Percentiles rank a stretch among this genome's conserved stretches.
Conservation (phyloP, 2,329 filamentous ascomycete species). For the Furcasterigmium furcatum region DNA sequence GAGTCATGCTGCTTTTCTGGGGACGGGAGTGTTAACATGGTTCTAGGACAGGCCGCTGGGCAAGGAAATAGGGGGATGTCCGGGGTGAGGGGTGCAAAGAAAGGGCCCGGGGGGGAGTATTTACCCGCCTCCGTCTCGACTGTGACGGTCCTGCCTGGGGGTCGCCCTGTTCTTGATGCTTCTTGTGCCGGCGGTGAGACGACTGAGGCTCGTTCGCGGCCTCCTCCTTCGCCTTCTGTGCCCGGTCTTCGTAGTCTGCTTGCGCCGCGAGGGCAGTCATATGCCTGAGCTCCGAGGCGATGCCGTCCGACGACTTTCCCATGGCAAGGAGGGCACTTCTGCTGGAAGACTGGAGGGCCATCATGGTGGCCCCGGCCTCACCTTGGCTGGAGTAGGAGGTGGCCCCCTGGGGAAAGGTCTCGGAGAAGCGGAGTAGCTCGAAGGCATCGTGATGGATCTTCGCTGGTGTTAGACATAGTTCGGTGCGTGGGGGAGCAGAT, state of each 20-base stretch:
- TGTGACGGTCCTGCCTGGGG: neutral
- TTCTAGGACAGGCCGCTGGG: neutral
- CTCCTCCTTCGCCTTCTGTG: too few relatives aligned
- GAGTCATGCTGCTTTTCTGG: slow-evolving; percentile 17
- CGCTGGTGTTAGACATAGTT: neutral
- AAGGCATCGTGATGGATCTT: neutral
- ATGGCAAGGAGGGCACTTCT: neutral
- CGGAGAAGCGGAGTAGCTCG: neutral
- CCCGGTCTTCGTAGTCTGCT: too few relatives aligned
- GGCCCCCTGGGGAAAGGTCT: neutral
- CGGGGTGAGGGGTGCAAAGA: neutral
- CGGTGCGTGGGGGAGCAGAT: too few relatives aligned
- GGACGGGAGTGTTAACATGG: neutral
- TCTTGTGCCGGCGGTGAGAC: too few relatives aligned
- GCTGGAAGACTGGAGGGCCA: neutral
- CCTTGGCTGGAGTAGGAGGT: neutral
- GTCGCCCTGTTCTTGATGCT: neutral
- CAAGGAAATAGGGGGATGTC: neutral
- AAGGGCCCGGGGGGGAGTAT: neutral
- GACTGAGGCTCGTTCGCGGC: too few relatives aligned
- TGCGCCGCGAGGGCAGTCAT: neutral
- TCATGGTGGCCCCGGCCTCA: neutral
- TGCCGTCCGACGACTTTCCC: neutral
- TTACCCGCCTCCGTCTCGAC: neutral
- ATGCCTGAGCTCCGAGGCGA: neutral